Evolutionary conservation across 306 rosid species (phyloP).

Genomic region (Canavalia gladiata): DNA sequence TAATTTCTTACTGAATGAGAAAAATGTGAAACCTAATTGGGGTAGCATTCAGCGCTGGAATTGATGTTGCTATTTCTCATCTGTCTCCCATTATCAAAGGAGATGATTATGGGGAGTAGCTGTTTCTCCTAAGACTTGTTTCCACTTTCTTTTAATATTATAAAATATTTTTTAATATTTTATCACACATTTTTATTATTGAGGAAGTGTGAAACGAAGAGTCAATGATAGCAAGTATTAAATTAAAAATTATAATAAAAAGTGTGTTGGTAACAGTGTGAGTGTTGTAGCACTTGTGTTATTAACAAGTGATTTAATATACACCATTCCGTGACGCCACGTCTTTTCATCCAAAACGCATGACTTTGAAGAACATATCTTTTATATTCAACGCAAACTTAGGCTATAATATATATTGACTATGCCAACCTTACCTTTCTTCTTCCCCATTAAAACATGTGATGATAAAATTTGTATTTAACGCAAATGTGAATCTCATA

Average conservation of each 20-base stretch:
- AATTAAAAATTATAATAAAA: neutral
- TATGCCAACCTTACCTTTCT: too few relatives aligned
- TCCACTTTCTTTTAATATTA: neutral
- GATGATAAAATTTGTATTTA: too few relatives aligned
- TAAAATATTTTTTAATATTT: too few relatives aligned
- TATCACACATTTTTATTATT: neutral
- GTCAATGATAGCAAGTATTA: neutral
- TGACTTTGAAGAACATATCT: too few relatives aligned
- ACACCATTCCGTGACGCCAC: neutral
- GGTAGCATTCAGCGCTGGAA: neutral
- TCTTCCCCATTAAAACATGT: too few relatives aligned
- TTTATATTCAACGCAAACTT: too few relatives aligned
- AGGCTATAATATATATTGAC: too few relatives aligned
- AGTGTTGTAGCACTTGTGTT: neutral
- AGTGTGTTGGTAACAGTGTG: neutral
- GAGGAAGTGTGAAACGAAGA: neutral
- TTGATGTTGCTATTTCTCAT: neutral
- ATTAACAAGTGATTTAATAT: neutral
- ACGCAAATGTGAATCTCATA: too few relatives aligned
- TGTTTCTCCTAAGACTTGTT: neutral
- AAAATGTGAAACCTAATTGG: neutral
- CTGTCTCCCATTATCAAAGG: slow-evolving; percentile 58
- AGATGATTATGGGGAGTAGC: neutral
- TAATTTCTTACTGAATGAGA: neutral
- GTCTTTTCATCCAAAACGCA: neutral